Base-by-base conservation (phyloP, 192 early-diverging fungal genomes). In the Backusella morwellensis region DNA sequence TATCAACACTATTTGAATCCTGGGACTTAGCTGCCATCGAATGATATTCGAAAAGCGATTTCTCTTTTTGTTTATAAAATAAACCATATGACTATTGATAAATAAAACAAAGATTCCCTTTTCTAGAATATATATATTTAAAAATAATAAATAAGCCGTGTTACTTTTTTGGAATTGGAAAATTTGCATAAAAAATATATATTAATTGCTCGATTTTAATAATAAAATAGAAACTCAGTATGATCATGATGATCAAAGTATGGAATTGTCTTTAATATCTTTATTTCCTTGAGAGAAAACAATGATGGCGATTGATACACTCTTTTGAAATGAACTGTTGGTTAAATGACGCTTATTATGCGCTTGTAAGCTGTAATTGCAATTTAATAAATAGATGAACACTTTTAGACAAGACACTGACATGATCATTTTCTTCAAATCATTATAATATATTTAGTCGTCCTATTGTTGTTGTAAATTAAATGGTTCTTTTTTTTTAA, bases 21-120 rank as follows among this genome's bases (percentile, higher is more conserved):
- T 21, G 19, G 19, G 8, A 56, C 12, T 56, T 21, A 9, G 2
- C 26, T 56, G 21, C 7, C 23, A 56, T 21, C 19, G 5, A 21
- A 56, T 56, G 19, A 56, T 21, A 56, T 9, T 56, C 8, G n/a
- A 56, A 21, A 56, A 26, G 6, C 3, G 0, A 56, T 23, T 21
- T 56, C 54, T 23, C n/a, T 56, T 21, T 56, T 56, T 23, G 21
- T 21, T 56, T 56, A 21, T 21, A 23, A 9, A 56, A 32, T 7
- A 21, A 56, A 56, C 54, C 54, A 56, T 56, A 56, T 56, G 54
- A 56, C 54, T 54, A 54, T n/a, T 54, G n/a, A 54, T 56, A 56
- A 56, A 56, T 56, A 56, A 56, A 56, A 56, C 54, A 56, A 56
- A 56, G 54, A 9, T 21, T 56, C 8, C 54, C 54, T 56, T 56